Evolutionary conservation across 73 alveolate genomes (phyloP), one percentile per base, ranked within the genome.

Genomic region (Stentor roeselii): DNA sequence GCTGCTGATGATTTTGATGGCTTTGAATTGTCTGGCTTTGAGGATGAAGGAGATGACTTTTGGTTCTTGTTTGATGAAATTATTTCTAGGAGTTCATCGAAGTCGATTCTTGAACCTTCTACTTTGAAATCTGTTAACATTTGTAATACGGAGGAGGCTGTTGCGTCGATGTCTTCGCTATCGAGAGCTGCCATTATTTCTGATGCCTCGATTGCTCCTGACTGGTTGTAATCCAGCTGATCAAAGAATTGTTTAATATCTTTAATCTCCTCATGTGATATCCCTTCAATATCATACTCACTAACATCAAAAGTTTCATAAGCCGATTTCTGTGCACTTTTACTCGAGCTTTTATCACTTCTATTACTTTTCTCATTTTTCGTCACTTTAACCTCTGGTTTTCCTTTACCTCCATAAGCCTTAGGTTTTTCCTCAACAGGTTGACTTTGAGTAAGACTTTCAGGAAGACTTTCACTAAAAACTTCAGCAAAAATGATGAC

Each of bases 401-500:
- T 67, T 36, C 21, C 80, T 32, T 67, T 67, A 21, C 42, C 41
- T 34, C 50, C 27, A 27, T 67, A 27, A 30, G 27, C 34, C 27
- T 67, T 67, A 0, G 80, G 41, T 67, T n/a, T 30, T 30, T 40
- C 41, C 34, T 0, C 2, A 15, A 15, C 80, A 67, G 80, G 0
- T 2, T 32, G 0, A 21, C 74, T 31, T 58, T 58, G 15, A 0
- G 74, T n/a, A n/a, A 32, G 80, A 0, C 27, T 32, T 67, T n/a
- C 42, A n/a, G n/a, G 11, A n/a, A 32, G 80, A 2, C 34, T 32
- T 67, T 67, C 80, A 27, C 37, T 67, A 67, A 67, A 67, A 21
- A 21, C 90, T 31, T 80, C 77, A 42, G 93, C 87, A 75, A 60
- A 88, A 83, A 80, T 88, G 36, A 88, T 67, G 3, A 83, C 90